These are phyloP conservation scores for Cutaneotrichosporon arboriforme DNA, from an alignment of 1,284 basidiomycete species.

Conservation along the genomic window DNA sequence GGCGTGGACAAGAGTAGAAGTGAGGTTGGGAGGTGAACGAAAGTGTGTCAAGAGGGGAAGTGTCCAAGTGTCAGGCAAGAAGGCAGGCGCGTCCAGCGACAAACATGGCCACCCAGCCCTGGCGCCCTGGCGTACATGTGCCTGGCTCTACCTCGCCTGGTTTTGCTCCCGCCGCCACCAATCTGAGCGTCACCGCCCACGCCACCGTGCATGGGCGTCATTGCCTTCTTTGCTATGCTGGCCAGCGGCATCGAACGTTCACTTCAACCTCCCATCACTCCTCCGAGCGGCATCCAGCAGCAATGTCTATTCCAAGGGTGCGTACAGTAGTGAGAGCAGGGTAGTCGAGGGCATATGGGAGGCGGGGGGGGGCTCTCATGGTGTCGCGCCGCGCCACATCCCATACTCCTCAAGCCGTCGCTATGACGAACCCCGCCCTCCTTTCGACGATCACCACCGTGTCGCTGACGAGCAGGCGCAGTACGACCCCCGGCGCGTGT, in stretches of 20 bases:
- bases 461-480: slow-evolving; percentile 44
- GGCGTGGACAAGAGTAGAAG: not conserved
- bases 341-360: no score
- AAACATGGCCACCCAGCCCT: slow-evolving; percentile 3
- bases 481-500: slow-evolving; percentile 85
- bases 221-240: not conserved
- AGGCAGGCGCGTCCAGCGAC: slow-evolving; percentile 16
- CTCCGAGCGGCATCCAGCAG: not conserved
- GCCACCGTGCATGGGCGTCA: slow-evolving; percentile 5
- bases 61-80: not conserved
- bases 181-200: no score
- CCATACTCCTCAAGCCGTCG: no score
- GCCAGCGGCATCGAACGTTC: not conserved
- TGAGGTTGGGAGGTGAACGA: not conserved
- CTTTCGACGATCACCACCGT: no score
- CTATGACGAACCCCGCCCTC: no score
- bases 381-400: no score
- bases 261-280: not conserved
- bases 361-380: no score
- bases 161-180: slow-evolving; percentile 3
- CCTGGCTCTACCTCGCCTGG: not conserved
- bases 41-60: not conserved
- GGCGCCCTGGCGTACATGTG: not conserved
- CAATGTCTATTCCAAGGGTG: slow-evolving; percentile 29
- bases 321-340: no score